These are phyloP conservation scores for Bipolaris sorokiniana DNA, from an alignment of 2,329 filamentous ascomycete species.

Conservation along the genomic window DNA sequence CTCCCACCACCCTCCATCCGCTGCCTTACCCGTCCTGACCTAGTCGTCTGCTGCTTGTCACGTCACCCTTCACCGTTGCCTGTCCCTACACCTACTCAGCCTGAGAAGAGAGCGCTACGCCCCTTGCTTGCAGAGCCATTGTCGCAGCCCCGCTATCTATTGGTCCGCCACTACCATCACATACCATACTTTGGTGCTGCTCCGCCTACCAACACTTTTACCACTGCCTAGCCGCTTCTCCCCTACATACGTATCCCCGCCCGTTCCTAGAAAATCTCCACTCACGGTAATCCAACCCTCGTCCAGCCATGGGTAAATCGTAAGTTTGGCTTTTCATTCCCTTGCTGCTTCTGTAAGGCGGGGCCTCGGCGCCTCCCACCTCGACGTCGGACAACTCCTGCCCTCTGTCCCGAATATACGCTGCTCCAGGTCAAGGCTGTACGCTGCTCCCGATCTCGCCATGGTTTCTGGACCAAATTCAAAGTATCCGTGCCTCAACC, in stretches of 20 bases:
- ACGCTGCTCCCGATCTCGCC: conserved; percentile 6
- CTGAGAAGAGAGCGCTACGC: conserved; percentile 5
- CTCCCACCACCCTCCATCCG: neutral
- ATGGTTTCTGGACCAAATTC: conserved; percentile 14
- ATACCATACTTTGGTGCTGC: conserved; percentile 18
- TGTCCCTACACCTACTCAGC: neutral
- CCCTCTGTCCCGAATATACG: conserved; percentile 25
- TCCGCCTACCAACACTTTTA: conserved; percentile 18
- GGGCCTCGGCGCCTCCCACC: conserved; percentile 18
- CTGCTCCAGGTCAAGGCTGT: conserved; percentile 8
- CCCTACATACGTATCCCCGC: conserved; percentile 13
- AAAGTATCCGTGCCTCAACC: conserved; percentile 4
- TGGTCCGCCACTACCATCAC: conserved; percentile 23
- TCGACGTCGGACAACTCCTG: conserved; percentile 24
- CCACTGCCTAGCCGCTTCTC: conserved; percentile 23
- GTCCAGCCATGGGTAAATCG: conserved; percentile 50
- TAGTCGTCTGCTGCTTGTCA: neutral
- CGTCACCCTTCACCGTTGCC: neutral
- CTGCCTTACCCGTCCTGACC: neutral
- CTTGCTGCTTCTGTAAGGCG: conserved; percentile 21
- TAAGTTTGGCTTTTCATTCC: conserved; percentile 38
- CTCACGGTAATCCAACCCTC: conserved; percentile 8
- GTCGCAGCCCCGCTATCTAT: conserved; percentile 28
- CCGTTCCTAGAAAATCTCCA: conserved; percentile 3
- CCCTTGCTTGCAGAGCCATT: conserved; percentile 3